These are phyloP conservation scores for Lichtheimia hyalospora DNA, from an alignment of 371 early-diverging fungal species.

Conservation along the genomic window DNA sequence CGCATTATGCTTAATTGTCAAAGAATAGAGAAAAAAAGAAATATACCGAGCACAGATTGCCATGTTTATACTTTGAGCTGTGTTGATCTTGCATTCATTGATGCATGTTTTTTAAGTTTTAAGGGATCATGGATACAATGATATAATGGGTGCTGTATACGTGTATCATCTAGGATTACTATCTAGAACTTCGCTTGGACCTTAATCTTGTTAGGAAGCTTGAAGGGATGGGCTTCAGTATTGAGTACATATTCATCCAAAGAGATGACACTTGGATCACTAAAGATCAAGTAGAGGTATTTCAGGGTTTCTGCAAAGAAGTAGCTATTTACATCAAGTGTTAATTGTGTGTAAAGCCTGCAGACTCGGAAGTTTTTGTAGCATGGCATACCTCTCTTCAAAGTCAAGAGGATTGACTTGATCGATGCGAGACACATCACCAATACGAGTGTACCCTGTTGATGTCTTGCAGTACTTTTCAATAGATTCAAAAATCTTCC, in stretches of 20 bases:
- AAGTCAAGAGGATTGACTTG: constrained; percentile 27
- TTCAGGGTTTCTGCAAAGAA: constrained; percentile 92
- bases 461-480: constrained; percentile 62
- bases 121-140: too few relatives aligned
- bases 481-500: constrained; percentile 65
- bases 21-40: too few relatives aligned
- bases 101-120: too few relatives aligned
- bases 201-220: constrained; percentile 24
- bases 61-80: too few relatives aligned
- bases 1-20: too few relatives aligned
- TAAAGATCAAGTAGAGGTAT: constrained; percentile 87
- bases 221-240: constrained; percentile 81
- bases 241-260: constrained; percentile 78
- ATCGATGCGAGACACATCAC: constrained; percentile 42
- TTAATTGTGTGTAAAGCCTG: not conserved
- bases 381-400: constrained; percentile 40
- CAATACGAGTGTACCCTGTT: constrained; percentile 66
- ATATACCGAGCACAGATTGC: too few relatives aligned
- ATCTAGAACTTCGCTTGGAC: constrained; percentile 27
- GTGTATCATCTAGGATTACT: too few relatives aligned
- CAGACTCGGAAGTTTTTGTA: not conserved
- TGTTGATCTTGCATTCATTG: too few relatives aligned
- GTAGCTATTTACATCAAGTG: constrained; percentile 47
- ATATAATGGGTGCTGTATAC: too few relatives aligned
- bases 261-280: constrained; percentile 56